Conservation (phyloP, 1,284 basidiomycete genomes). For the Irpex lacteus region DNA sequence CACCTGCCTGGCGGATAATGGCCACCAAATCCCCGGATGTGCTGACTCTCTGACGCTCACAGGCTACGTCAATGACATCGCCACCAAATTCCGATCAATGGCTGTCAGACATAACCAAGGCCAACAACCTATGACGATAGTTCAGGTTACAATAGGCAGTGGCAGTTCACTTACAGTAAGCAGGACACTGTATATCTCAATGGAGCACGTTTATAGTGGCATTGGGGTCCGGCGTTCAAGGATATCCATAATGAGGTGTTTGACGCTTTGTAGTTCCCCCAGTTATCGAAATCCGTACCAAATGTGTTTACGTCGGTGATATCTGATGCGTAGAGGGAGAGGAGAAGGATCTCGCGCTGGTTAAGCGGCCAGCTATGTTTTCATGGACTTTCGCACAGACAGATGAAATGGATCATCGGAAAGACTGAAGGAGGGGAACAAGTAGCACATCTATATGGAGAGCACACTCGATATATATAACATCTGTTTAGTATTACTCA, state of each 20-base stretch:
- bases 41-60: background rate
- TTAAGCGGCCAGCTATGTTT: too few relatives aligned
- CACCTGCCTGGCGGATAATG: background rate
- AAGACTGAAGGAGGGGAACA: background rate
- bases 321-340: too few relatives aligned
- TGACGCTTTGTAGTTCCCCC: too few relatives aligned
- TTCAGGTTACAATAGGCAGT: background rate
- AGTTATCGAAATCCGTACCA: too few relatives aligned
- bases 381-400: background rate
- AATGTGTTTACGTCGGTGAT: too few relatives aligned
- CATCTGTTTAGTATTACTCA: background rate
- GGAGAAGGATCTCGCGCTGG: too few relatives aligned
- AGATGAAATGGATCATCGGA: background rate
- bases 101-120: background rate
- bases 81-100: conserved; percentile 1
- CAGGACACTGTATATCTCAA: too few relatives aligned
- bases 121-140: background rate
- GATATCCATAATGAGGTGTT: too few relatives aligned
- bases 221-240: too few relatives aligned
- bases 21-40: background rate
- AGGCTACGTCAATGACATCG: background rate
- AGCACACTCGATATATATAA: background rate
- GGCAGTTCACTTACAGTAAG: background rate
- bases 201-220: too few relatives aligned
- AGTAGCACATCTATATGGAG: background rate